Evolutionary conservation across 2,329 filamentous ascomycete species (phyloP).

Genomic region (Niveomyces coronatus): DNA sequence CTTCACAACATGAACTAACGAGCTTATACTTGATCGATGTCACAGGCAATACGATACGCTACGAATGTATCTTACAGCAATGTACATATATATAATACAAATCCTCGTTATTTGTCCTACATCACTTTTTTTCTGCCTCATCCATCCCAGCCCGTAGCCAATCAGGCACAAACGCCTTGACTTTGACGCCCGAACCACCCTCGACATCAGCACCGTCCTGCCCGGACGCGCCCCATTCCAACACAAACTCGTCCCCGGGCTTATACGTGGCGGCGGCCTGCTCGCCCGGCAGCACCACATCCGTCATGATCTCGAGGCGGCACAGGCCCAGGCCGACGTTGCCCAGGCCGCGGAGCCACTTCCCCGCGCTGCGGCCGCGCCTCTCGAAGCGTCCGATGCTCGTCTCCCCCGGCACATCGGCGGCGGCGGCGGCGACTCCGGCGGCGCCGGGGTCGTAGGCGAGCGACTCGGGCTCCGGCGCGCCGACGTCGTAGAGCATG

Average conservation of each 20-base stretch:
- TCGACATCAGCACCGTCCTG: too few relatives aligned
- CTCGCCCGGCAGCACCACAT: slow-evolving; percentile 58
- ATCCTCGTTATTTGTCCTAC: too few relatives aligned
- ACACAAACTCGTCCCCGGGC: slow-evolving; percentile 50
- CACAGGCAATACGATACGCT: too few relatives aligned
- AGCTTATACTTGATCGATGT: too few relatives aligned
- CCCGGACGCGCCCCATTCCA: slow-evolving; percentile 40
- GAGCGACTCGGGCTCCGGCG: slow-evolving; percentile 28
- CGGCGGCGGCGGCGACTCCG: slow-evolving; percentile 21
- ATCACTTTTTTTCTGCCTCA: slow-evolving; percentile 12
- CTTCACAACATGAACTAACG: too few relatives aligned
- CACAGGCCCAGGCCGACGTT: slow-evolving; percentile 84
- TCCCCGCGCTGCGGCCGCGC: slow-evolving; percentile 64
- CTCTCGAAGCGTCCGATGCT: slow-evolving; percentile 42
- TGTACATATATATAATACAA: too few relatives aligned
- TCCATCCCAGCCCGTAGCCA: slow-evolving; percentile 50
- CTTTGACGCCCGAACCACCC: slow-evolving; percentile 34
- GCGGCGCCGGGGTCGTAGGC: slow-evolving; percentile 32
- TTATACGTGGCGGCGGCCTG: slow-evolving; percentile 54
- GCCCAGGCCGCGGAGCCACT: slow-evolving; percentile 67
- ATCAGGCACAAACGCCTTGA: slow-evolving; percentile 75
- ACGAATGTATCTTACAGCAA: too few relatives aligned
- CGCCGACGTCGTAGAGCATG: slow-evolving; percentile 50
- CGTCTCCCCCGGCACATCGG: slow-evolving; percentile 32
- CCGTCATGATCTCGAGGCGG: slow-evolving; percentile 83